Base-by-base conservation (phyloP, 768 basidiomycete genomes). In the Boletus eberwhitei region DNA sequence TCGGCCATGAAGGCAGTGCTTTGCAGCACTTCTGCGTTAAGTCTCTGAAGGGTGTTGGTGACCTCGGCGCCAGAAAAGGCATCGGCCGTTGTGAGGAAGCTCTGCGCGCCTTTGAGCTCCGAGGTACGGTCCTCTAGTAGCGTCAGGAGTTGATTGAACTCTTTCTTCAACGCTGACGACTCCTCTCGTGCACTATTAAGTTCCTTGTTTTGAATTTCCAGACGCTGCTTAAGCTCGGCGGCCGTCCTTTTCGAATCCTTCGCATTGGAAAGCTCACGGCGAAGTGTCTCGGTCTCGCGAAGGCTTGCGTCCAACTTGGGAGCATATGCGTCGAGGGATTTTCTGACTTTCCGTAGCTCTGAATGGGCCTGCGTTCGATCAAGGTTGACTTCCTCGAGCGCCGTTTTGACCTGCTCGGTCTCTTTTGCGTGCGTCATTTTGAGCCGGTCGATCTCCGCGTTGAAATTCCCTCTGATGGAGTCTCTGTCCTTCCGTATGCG, bases 1-100 rank as follows among this genome's bases (percentile, higher is more conserved):
- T 81, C 80, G 2, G 80, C 74, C 52, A 82, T 73, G 52, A 69
- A 72, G 0, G 77, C 76, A 2, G 80, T 77, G 16, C 74, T 74
- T 59, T 83, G 79, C 32, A 73, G 73, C 31, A 81, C 77, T 54
- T 76, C 75, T 8, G 76, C 64, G 47, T 82, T 79, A n/a, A 84
- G 63, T 16, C 69, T 67, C 44, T 76, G 72, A 14, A 83, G 65
- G 59, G 77, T 73, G 3, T 55, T 62, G 29, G 75, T 67, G 14
- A 82, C 73, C 32, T 85, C 80, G 7, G 73, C 73, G 4, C 73
- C 74, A 4, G 81, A 76, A 43, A 75, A 66, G 0, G 65, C 39
- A 54, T 82, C 79, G 0, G 73, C 74, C 17, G 71, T 77, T 2
- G 72, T 71, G 43, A 79, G 67, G 70, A 77, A 82, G 42, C 67